Conservation (phyloP, 1,284 basidiomycete genomes). For the Phylloboletellus chloephorus region DNA sequence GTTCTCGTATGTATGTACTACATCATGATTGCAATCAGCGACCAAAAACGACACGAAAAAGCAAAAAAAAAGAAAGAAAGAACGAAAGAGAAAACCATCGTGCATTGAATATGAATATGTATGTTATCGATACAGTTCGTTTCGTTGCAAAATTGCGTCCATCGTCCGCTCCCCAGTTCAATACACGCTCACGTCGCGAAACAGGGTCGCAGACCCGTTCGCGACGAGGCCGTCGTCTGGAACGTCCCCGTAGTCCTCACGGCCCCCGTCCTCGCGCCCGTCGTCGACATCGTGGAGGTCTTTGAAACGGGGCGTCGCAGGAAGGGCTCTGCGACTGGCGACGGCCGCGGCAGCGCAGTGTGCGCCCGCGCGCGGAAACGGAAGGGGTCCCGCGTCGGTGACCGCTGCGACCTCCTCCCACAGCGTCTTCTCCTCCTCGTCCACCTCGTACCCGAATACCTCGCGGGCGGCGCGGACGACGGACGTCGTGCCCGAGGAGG, state of each 20-base stretch:
- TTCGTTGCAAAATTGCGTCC: background rate
- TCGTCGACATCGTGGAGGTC: conserved; percentile 11
- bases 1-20: conserved; percentile 11
- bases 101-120: background rate
- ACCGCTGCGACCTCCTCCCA: conserved; percentile 29
- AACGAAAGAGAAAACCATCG: background rate
- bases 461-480: conserved; percentile 14
- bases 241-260: conserved; percentile 13
- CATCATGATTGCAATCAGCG: conserved; percentile 9
- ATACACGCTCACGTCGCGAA: conserved; percentile 25
- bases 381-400: conserved; percentile 13
- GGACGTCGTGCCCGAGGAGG: background rate
- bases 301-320: conserved; percentile 6
- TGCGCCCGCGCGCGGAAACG: conserved; percentile 16
- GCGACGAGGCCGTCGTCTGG: conserved; percentile 17
- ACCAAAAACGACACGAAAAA: conserved; percentile 14
- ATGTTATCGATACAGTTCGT: conserved; percentile 14
- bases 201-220: conserved; percentile 14
- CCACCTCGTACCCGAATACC: conserved; percentile 17
- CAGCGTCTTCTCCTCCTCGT: conserved; percentile 27
- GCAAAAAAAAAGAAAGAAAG: background rate
- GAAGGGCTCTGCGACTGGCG: background rate
- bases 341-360: conserved; percentile 4
- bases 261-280: background rate
- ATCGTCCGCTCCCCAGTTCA: conserved; percentile 8